Conservation (phyloP, 148 eudicot species). For the Amaranthus palmeri region DNA sequence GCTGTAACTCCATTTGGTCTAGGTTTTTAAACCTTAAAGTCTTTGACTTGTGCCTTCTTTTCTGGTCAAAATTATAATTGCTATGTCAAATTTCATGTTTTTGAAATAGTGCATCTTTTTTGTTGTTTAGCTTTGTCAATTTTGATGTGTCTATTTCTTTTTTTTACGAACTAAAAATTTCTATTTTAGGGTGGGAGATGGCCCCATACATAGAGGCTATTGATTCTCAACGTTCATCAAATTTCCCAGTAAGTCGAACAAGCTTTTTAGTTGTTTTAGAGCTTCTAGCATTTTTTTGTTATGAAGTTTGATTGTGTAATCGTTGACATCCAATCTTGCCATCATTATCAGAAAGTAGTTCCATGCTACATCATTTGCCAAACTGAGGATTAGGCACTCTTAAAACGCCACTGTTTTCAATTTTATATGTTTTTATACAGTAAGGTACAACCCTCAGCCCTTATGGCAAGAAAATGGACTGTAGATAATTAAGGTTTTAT, state of each 20-base stretch:
- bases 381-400: background rate
- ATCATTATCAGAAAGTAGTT: background rate
- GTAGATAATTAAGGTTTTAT: too few species aligned
- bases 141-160: slow-evolving; percentile 12
- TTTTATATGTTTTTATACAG: background rate
- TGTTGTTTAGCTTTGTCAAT: background rate
- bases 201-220: slow-evolving; percentile 95
- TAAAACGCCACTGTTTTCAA: background rate
- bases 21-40: background rate
- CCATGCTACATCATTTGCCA: too few species aligned
- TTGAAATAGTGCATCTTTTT: background rate
- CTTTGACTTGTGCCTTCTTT: slow-evolving; percentile 3
- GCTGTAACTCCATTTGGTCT: background rate
- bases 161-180: slow-evolving; percentile 8
- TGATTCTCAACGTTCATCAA: slow-evolving; percentile 73
- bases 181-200: slow-evolving; percentile 81
- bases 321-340: background rate
- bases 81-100: slow-evolving; percentile 13
- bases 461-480: too few species aligned
- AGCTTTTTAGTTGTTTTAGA: background rate
- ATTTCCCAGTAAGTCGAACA: slow-evolving; percentile 56
- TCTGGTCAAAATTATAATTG: background rate
- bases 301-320: background rate
- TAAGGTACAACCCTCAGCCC: background rate
- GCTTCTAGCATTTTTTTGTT: background rate